Conservation (phyloP, 1,284 basidiomycete species). For the Apiotrichum veenhuisii region DNA sequence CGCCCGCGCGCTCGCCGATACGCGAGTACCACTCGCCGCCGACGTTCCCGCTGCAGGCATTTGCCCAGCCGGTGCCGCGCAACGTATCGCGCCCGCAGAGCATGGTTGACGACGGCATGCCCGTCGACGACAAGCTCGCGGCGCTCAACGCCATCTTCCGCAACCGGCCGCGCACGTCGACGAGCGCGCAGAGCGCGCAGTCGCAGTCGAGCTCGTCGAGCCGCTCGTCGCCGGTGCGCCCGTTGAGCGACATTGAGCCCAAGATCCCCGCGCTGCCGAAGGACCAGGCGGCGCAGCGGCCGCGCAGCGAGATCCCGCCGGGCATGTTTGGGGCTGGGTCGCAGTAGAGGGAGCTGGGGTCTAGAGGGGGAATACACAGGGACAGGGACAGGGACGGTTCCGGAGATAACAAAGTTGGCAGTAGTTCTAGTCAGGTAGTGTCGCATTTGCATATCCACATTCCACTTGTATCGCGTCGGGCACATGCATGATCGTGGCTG, state of each 20-base stretch:
- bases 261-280: too few species aligned
- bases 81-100: conserved; percentile 12
- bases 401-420: too few species aligned
- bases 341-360: background rate
- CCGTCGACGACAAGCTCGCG: conserved; percentile 41
- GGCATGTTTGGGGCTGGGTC: background rate
- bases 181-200: background rate
- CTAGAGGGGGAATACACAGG: background rate
- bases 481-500: background rate
- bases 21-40: conserved; percentile 18
- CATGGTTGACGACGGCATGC: conserved; percentile 11
- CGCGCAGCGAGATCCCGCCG: background rate
- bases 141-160: conserved; percentile 41
- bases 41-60: conserved; percentile 14
- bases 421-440: too few species aligned
- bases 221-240: background rate
- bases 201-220: background rate
- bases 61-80: conserved; percentile 11
- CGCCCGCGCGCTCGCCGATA: conserved; percentile 18
- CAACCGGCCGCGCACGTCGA: conserved; percentile 1
- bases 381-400: too few species aligned
- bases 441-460: background rate
- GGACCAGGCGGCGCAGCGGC: background rate
- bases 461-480: background rate
- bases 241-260: conserved; percentile 4